Evolutionary conservation across 805 yeast genomes (phyloP), one percentile per base, ranked within the genome.

Genomic region (Candida yuanshanica): DNA sequence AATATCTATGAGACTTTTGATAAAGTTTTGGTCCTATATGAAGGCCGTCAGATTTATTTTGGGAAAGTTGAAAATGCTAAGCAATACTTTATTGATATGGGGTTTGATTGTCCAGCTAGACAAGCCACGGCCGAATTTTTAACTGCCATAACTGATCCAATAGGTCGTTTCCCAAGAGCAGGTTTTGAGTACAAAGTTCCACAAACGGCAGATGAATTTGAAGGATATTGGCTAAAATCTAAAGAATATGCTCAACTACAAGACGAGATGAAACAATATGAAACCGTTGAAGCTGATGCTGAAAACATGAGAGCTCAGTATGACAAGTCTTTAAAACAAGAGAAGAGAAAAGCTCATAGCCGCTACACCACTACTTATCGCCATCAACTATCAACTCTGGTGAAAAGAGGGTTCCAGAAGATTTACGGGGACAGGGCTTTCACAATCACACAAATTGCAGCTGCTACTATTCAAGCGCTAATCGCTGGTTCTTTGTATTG

Each of bases 51-150:
- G 60, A 68, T 83, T 35, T 83, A 66, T 55, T 83, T 68, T 53
- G 91, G 91, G 16, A 75, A 78, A 11, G 64, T 71, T 10, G 58
- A 55, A 4, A 59, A 66, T 31, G 87, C 83, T 7, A 74, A 74
- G 47, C 60, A 63, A 25, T 83, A 75, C 59, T 83, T 83, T 55
- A 70, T 70, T 47, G 66, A 68, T 20, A 74, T 83, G 81, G 90
- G 90, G 18, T 83, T 68, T 52, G 59, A 65, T 24, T 78, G 82
- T 47, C 83, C 83, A 16, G 64, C 73, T 8, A 70, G 88, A 54
- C 85, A 79, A 63, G 72, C 83, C 4, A 78, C 87, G 13, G 83
- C 87, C 13, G 88, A 82, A 56, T 82, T 81, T 55, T 63, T 81
- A 51, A 81, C 88, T 4, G 77, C 86, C 2, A 68, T 81, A 12